Base-by-base conservation (phyloP, 768 basidiomycete species). In the Psilocybe azurescens region DNA sequence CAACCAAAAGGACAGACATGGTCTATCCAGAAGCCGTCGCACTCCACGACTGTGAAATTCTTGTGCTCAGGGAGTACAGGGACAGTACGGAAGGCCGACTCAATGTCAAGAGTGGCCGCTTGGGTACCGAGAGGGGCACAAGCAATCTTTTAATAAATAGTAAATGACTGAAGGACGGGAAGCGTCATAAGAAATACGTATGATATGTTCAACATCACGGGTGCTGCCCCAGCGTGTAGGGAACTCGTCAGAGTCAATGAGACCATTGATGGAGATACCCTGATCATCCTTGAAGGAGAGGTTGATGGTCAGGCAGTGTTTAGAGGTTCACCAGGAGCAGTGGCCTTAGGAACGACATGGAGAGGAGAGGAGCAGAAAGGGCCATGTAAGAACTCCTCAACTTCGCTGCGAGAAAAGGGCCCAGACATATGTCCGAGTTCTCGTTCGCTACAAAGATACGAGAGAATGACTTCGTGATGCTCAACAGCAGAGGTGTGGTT, bases 91-190 rank as follows among this genome's bases (percentile, higher is more conserved):
- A 59, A 71, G 77, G 4, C 75, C 3, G 73, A 61, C 16, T 74
- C 70, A 1, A 81, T 70, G 56, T 81, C 77, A 32, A 77, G 73
- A 2, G 74, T 71, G 0, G 77, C 69, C 0, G 70, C 81, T 52
- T 77, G 69, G 0, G 75, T 66, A 7, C 77, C 78, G 0, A 61
- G 62, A 0, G 79, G 79, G 1, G 75, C 72, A 3, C 58, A 32
- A 11, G 70, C 65, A 1, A 78, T 66, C 58, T 59, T 13, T n/a
- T 2, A 30, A 11, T 38, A 44, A n/a, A 20, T 9, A 51, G 3
- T 13, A 48, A 20, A 33, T 24, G 51, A 41, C 8, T 28, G 14
- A 32, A 54, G 24, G 44, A 13, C 29, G 30, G 13, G 11, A 18
- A 46, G 29, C 20, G 20, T 20, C 20, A 20, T 50, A 11, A 51